Percentiles rank a stretch among this genome's conserved stretches.
Evolutionary conservation across 2,329 filamentous ascomycete genomes (phyloP).

Genomic region (Diaporthe caulivora): DNA sequence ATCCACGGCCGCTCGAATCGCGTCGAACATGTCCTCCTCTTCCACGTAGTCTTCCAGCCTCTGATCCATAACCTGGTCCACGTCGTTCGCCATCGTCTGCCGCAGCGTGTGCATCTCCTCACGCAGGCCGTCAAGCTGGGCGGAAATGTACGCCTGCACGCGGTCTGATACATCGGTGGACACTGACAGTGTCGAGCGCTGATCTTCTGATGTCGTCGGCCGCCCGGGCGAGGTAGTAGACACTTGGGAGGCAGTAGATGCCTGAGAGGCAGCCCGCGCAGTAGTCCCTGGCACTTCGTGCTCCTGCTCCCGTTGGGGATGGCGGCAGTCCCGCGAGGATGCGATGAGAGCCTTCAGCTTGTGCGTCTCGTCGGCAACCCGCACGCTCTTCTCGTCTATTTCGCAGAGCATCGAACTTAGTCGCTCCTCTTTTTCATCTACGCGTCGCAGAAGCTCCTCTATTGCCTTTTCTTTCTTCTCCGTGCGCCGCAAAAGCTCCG

Average conservation of each 20-base stretch:
- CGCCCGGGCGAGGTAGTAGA: neutral
- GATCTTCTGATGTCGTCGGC: neutral
- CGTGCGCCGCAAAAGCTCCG: conserved; percentile 19
- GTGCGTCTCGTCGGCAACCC: neutral
- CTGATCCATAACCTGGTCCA: neutral
- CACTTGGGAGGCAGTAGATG: neutral
- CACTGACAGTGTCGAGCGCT: neutral
- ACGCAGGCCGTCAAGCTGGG: neutral
- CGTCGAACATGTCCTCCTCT: neutral
- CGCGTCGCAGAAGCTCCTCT: neutral
- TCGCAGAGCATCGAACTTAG: neutral
- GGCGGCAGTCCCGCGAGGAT: neutral
- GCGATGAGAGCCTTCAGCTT: neutral
- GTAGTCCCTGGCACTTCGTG: neutral
- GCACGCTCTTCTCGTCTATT: neutral
- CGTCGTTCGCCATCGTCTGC: neutral
- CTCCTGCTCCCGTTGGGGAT: neutral
- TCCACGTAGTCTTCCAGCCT: neutral
- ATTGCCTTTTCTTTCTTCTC: neutral
- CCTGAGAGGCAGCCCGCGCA: neutral
- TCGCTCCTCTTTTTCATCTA: neutral
- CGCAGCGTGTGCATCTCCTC: neutral
- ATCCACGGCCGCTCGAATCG: neutral
- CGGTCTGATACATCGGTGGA: conserved; percentile 8
- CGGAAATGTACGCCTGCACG: conserved; percentile 17